phyloP scores from a whole-genome alignment of 2,329 filamentous ascomycete genomes.

The Scortechinia acanthostroma region DNA sequence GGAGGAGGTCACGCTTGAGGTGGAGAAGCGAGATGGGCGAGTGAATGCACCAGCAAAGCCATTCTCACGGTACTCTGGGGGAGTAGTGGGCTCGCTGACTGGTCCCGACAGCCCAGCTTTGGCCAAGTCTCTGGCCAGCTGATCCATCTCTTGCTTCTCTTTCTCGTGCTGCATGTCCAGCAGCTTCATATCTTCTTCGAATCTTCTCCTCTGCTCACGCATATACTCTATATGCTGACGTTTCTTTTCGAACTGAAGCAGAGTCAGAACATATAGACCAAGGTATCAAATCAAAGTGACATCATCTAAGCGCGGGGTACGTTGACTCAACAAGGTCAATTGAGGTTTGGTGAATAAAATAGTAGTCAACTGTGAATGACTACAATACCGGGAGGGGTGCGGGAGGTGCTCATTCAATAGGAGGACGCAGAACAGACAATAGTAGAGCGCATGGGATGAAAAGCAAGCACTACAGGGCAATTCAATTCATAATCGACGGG shows the following conservation, averaged over 20 bases:
- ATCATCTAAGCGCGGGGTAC: not conserved
- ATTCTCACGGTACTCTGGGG: slow-evolving; percentile 79
- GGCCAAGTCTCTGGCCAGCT: slow-evolving; percentile 74
- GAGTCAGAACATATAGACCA: slow-evolving; percentile 25
- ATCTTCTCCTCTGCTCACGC: slow-evolving; percentile 78
- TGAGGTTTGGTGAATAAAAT: slow-evolving; percentile 7
- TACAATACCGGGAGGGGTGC: not conserved
- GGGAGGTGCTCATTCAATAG: not conserved
- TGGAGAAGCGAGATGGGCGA: slow-evolving; percentile 80
- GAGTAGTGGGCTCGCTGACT: slow-evolving; percentile 91
- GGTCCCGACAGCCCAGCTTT: slow-evolving; percentile 49
- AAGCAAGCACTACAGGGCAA: slow-evolving; percentile 1
- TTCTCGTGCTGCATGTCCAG: slow-evolving; percentile 78
- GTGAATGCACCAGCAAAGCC: slow-evolving; percentile 76
- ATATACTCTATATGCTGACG: slow-evolving; percentile 86
- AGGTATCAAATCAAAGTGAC: not conserved
- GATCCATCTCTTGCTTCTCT: slow-evolving; percentile 76
- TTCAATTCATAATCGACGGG: too few relatives aligned
- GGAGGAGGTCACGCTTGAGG: slow-evolving; percentile 77
- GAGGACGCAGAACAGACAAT: too few relatives aligned
- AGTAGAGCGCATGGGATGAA: not conserved
- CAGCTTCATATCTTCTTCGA: slow-evolving; percentile 86
- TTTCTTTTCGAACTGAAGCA: slow-evolving; percentile 78
- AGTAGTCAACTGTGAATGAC: not conserved
- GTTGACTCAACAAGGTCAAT: slow-evolving; percentile 1